Conservation (phyloP, 352 stramenopile genomes). For the Pythium sp. region DNA sequence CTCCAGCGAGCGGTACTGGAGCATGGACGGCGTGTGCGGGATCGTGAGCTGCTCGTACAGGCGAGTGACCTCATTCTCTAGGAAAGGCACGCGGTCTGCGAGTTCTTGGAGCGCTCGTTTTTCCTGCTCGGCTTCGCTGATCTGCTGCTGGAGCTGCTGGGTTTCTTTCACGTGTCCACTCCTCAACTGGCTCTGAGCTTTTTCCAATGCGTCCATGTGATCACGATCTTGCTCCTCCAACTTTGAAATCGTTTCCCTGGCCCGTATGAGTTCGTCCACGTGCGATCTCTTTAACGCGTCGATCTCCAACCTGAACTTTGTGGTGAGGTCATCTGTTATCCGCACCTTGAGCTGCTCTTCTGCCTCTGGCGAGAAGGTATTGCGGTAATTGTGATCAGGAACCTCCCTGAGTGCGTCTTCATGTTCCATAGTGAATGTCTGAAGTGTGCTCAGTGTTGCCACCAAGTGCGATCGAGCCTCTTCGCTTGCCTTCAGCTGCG, state of each 20-base stretch:
- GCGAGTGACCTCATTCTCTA: constrained; percentile 55
- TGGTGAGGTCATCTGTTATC: constrained; percentile 4
- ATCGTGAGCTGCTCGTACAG: constrained; percentile 45
- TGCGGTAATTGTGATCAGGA: neutral
- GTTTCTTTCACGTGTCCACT: constrained; percentile 27
- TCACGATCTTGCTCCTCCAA: constrained; percentile 33
- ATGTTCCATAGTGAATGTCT: constrained; percentile 19
- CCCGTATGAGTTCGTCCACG: constrained; percentile 6
- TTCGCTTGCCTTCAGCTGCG: constrained; percentile 67
- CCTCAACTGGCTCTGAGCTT: constrained; percentile 26
- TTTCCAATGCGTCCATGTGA: constrained; percentile 18
- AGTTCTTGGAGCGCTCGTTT: constrained; percentile 28
- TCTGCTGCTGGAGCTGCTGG: constrained; percentile 31
- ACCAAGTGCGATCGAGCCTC: constrained; percentile 56
- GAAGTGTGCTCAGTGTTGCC: constrained; percentile 48
- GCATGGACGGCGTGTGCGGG: constrained; percentile 73
- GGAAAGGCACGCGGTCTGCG: constrained; percentile 29
- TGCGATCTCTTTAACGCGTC: constrained; percentile 4
- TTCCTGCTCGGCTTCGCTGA: constrained; percentile 26
- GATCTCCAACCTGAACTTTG: constrained; percentile 18
- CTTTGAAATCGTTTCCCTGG: constrained; percentile 17
- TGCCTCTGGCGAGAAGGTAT: neutral
- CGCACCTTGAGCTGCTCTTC: neutral
- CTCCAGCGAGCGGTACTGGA: constrained; percentile 73
- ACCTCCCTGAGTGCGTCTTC: neutral